phyloP scores from a whole-genome alignment of 208 protist species.

The Crithidia sp. region DNA sequence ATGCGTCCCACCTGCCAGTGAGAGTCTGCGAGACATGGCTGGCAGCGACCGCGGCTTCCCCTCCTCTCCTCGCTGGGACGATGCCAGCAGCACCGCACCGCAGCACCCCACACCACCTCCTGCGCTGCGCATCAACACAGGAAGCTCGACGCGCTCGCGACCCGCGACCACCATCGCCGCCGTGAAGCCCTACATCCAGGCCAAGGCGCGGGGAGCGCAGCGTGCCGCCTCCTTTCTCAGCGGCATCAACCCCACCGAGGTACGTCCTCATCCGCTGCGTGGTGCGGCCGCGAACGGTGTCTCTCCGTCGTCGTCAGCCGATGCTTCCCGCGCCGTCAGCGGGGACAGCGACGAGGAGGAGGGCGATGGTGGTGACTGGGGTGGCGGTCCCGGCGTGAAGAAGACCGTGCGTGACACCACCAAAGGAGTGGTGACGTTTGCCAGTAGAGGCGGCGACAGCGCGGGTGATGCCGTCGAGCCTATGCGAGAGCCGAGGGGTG shows the following conservation, averaged over 20 bases:
- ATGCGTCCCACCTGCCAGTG: not conserved
- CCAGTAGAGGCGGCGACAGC: not conserved
- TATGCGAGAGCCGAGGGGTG: not conserved
- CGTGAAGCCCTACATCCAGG: not conserved
- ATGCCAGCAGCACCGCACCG: not conserved
- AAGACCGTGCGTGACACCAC: conserved; percentile 7
- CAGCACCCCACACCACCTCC: not conserved
- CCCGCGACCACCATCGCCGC: not conserved
- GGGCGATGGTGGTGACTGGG: not conserved
- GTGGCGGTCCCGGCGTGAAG: not conserved
- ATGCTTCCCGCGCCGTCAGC: not conserved
- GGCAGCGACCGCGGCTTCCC: too few species aligned
- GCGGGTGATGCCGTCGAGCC: not conserved
- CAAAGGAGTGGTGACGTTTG: not conserved
- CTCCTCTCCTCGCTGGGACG: too few species aligned
- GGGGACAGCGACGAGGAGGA: not conserved
- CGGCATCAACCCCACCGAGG: conserved; percentile 29
- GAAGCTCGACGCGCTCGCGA: not conserved
- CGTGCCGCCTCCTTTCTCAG: conserved; percentile 24
- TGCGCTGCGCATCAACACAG: conserved; percentile 1
- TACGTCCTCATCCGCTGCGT: conserved; percentile 25
- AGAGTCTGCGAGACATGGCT: too few species aligned
- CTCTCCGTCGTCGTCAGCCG: not conserved
- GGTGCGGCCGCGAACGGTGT: not conserved
- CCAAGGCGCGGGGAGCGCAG: conserved; percentile 16